Conservation (phyloP, 2,329 filamentous ascomycete species). For the Epichloe festucae region DNA sequence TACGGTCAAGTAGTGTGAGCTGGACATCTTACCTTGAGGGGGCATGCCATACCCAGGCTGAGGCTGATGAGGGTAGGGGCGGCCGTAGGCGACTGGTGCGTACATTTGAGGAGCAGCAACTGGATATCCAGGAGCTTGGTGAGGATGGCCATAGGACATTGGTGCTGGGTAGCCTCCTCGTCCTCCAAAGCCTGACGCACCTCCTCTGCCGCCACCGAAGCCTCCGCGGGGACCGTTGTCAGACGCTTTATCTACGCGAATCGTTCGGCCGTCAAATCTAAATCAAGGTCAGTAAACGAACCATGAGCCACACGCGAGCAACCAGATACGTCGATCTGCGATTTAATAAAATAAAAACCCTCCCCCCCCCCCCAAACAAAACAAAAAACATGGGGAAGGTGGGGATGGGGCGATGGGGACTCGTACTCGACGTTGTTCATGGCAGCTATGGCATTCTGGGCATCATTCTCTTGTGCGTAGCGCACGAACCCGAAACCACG, state of each 20-base stretch:
- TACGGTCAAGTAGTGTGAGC: not conserved
- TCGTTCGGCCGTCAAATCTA: conserved; percentile 86
- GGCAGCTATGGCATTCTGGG: conserved; percentile 58
- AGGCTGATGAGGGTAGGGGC: conserved; percentile 21
- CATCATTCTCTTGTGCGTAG: conserved; percentile 64
- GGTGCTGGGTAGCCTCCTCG: conserved; percentile 33
- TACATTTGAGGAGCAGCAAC: conserved; percentile 25
- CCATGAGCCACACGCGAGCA: not conserved
- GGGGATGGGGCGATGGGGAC: conserved; percentile 10
- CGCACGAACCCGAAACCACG: conserved; percentile 96
- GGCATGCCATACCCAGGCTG: conserved; percentile 23
- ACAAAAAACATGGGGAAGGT: conserved; percentile 4
- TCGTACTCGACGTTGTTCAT: conserved; percentile 89
- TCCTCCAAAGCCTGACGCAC: conserved; percentile 27
- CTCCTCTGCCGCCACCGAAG: conserved; percentile 24
- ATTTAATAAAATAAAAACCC: not conserved
- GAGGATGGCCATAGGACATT: conserved; percentile 22
- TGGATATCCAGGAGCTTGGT: conserved; percentile 24
- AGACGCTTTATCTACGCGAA: conserved; percentile 91
- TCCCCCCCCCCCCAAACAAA: not conserved
- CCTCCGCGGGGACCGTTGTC: conserved; percentile 54
- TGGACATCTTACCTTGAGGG: conserved; percentile 26
- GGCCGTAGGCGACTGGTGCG: conserved; percentile 22
- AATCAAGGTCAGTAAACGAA: conserved; percentile 4
- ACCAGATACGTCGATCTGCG: not conserved